Conservation (phyloP, 73 alveolate species). For the Paramecium octaurelia region DNA sequence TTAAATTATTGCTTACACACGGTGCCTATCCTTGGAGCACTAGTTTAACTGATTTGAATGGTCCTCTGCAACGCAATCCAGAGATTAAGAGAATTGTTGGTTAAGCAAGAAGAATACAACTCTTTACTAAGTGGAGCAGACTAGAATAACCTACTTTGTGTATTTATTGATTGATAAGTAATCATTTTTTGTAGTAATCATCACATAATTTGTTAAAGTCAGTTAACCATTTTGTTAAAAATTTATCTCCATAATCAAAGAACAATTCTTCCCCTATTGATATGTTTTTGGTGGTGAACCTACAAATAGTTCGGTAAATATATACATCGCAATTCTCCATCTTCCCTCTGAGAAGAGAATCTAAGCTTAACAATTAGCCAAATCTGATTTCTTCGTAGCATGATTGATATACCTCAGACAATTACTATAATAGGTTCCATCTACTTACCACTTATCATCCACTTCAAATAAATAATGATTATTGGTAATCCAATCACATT, state of each 20-base stretch:
- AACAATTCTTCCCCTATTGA: not conserved
- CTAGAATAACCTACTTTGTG: not conserved
- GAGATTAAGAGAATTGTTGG: not conserved
- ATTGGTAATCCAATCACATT: constrained; percentile 6
- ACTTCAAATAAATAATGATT: not conserved
- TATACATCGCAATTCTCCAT: constrained; percentile 7
- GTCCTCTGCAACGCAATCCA: not conserved
- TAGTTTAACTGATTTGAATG: not conserved
- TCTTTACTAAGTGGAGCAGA: not conserved
- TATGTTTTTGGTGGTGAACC: not conserved
- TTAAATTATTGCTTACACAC: not conserved
- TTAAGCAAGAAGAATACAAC: not conserved
- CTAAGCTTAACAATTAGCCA: not conserved
- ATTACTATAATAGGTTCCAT: constrained; percentile 13
- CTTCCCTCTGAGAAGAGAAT: not conserved
- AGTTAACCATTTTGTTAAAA: not conserved
- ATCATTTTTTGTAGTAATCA: not conserved
- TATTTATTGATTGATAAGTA: not conserved
- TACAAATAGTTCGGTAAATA: not conserved
- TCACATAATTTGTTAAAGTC: not conserved
- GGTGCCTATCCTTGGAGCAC: constrained; percentile 52
- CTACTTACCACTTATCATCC: not conserved
- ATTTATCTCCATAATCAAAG: constrained; percentile 30
- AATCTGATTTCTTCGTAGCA: not conserved
- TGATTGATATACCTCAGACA: not conserved